Evolutionary conservation across 441 rosid species (phyloP), one percentile per base, ranked within the genome.

Genomic region (Francoa sonchifolia): DNA sequence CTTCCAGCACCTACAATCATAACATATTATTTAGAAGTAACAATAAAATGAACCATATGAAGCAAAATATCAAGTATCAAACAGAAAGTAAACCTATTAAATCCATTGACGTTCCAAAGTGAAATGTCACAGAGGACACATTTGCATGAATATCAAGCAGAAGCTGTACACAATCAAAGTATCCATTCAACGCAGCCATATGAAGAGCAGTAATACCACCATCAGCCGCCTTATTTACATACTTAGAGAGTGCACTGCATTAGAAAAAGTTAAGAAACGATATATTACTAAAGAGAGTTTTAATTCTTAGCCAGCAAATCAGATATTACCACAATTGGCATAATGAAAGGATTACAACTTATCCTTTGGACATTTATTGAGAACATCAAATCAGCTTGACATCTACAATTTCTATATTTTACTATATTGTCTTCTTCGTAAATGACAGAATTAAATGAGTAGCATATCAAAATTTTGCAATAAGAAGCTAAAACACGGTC

Each of bases 161-260:
- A 71, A 90, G 96, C 62, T 90, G 94, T 38, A 85, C 82, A 47
- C 98, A 90, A 22, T 90, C 98, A 63, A 82, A 82, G 47, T 82
- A 76, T 22, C 98, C 98, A 61, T 85, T 79, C 71, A 89, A 68
- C 39, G 96, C 89, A 49, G 94, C 89, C 87, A 85, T 79, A 50
- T 90, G 96, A 50, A 85, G 96, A 54, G 98, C 96, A 45, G 94
- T 82, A 42, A 85, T 80, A 48, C 98, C 96, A 52, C 94, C 96
- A 28, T 90, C 96, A 58, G 98, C 98, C 0, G 89, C 94, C 67
- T 80, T 82, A 56, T 90, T 82, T 54, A 82, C 93, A 70, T 85
- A 82, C 76, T 74, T 90, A 37, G 82, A 71, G 59, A 85, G 66
- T 18, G 76, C 72, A 30, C 98, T 90, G 85, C 77, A 72, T 39